These are phyloP conservation scores for Didymella exigua DNA, from an alignment of 2,329 filamentous ascomycete genomes.

Conservation along the genomic window DNA sequence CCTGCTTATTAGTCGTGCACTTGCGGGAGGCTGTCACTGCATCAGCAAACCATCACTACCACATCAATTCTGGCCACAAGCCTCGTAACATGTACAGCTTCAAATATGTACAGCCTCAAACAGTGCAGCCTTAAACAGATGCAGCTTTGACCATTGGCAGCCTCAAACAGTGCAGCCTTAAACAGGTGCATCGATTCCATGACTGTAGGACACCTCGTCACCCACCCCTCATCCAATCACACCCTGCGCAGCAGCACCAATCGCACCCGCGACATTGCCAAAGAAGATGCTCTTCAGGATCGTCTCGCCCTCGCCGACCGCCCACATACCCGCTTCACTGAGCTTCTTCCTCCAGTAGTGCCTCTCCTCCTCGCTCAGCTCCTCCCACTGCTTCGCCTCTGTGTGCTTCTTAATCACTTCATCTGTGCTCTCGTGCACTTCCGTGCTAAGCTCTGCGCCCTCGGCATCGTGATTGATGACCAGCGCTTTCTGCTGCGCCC, in stretches of 20 bases:
- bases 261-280: constrained; percentile 69
- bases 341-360: constrained; percentile 72
- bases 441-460: constrained; percentile 47
- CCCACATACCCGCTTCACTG: constrained; percentile 75
- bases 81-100: background rate
- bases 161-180: too few relatives aligned
- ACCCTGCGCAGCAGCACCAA: constrained; percentile 44
- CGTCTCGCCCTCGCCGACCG: constrained; percentile 75
- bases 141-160: too few relatives aligned
- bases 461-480: constrained; percentile 50
- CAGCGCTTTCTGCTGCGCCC: constrained; percentile 45
- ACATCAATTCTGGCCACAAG: background rate
- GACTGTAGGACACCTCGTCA: too few relatives aligned
- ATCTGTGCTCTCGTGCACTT: constrained; percentile 46
- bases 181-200: too few relatives aligned
- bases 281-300: constrained; percentile 81
- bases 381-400: constrained; percentile 70
- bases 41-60: background rate
- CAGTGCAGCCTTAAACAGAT: too few relatives aligned
- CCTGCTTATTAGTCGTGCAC: too few relatives aligned
- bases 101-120: background rate
- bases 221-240: constrained; percentile 31
- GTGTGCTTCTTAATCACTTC: constrained; percentile 47
- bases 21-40: background rate
- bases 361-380: constrained; percentile 67